Conservation (phyloP, 2,329 filamentous ascomycete species). For the Diaporthe sp. region DNA sequence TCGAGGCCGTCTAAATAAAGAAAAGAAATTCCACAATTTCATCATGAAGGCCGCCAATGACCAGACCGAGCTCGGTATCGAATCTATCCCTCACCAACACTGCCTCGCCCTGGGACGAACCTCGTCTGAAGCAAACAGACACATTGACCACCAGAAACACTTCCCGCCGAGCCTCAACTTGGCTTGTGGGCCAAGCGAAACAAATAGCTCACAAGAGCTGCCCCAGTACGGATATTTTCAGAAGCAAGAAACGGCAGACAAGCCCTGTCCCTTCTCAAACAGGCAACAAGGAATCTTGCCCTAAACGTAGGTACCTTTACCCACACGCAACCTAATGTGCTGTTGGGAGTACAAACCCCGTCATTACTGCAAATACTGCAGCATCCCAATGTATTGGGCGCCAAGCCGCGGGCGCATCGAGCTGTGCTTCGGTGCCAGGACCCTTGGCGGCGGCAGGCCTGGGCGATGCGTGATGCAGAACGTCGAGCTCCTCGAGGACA, state of each 20-base stretch:
- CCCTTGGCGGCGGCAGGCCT: neutral
- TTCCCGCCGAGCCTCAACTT: slow-evolving; percentile 1
- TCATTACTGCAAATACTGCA: slow-evolving; percentile 26
- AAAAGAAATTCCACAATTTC: neutral
- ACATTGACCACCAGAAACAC: slow-evolving; percentile 20
- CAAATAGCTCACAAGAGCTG: slow-evolving; percentile 3
- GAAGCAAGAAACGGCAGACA: neutral
- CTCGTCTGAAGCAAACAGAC: slow-evolving; percentile 27
- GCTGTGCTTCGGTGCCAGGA: slow-evolving; percentile 28
- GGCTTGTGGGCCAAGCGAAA: slow-evolving; percentile 5
- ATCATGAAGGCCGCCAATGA: neutral
- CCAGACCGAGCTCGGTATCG: neutral
- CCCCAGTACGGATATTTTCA: slow-evolving; percentile 1
- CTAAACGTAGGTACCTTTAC: neutral
- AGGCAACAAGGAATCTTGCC: neutral
- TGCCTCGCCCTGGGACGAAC: slow-evolving; percentile 29
- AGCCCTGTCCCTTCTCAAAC: slow-evolving; percentile 1
- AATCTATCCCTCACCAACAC: slow-evolving; percentile 19
- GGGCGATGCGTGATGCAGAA: slow-evolving; percentile 17
- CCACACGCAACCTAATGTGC: slow-evolving; percentile 24
- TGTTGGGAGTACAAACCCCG: slow-evolving; percentile 22
- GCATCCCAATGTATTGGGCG: slow-evolving; percentile 13
- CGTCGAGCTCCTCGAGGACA: neutral
- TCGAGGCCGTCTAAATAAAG: slow-evolving; percentile 11
- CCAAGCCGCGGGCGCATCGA: neutral